phyloP scores from a whole-genome alignment of 176 grass and related monocot genomes.

The Triticum timopheevii region DNA sequence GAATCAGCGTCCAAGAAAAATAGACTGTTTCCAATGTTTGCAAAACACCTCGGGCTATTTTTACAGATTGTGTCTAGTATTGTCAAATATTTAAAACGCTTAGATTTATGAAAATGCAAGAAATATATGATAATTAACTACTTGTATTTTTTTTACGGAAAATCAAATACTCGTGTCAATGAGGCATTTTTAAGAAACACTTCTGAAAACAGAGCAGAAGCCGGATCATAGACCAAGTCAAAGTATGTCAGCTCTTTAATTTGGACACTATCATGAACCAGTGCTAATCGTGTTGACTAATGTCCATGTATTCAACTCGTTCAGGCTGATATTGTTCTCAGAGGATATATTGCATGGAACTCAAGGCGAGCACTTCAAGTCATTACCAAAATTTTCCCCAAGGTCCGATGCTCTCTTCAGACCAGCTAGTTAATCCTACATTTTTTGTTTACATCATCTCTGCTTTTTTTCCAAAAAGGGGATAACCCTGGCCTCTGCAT shows the following conservation, averaged over 20 bases:
- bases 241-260: neutral
- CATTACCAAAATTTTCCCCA: slow-evolving; percentile 79
- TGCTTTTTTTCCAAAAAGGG: neutral
- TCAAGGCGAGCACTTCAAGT: slow-evolving; percentile 79
- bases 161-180: neutral
- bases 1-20: neutral
- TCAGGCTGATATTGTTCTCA: slow-evolving; percentile 82
- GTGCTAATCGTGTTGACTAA: neutral
- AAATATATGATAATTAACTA: neutral
- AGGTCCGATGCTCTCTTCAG: slow-evolving; percentile 35
- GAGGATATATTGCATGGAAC: slow-evolving; percentile 91
- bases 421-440: neutral
- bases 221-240: neutral
- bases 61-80: neutral
- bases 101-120: neutral
- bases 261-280: neutral
- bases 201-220: neutral
- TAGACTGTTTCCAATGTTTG: neutral
- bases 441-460: neutral
- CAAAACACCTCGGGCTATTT: neutral
- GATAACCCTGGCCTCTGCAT: no score
- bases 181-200: neutral
- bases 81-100: neutral
- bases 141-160: neutral
- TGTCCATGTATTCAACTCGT: neutral